Percentiles rank a stretch among this genome's conserved stretches.
These are phyloP conservation scores for Mycena albidolilacea DNA, from an alignment of 768 basidiomycete genomes.

Conservation along the genomic window DNA sequence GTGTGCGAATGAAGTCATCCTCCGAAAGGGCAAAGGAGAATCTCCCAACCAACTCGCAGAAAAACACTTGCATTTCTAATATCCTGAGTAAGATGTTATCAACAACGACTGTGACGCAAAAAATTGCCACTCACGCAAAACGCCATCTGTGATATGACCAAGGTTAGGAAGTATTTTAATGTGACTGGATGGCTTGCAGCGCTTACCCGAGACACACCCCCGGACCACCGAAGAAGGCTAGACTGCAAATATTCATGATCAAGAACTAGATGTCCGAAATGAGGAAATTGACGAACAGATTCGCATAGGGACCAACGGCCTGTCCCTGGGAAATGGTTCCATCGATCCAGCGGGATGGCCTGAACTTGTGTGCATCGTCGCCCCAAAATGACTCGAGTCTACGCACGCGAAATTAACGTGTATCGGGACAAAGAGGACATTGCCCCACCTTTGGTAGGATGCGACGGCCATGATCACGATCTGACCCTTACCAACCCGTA, in stretches of 20 bases:
- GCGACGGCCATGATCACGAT: slow-evolving; percentile 8
- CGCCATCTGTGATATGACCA: slow-evolving; percentile 4
- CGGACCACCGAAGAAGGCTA: not conserved
- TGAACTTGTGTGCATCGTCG: not conserved
- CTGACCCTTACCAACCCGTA: slow-evolving; percentile 32
- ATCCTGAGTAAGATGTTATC: not conserved
- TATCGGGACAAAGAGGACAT: too few relatives aligned
- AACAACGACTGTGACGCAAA: not conserved
- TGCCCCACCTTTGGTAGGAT: slow-evolving; percentile 26
- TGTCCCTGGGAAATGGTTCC: not conserved
- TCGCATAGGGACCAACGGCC: slow-evolving; percentile 1
- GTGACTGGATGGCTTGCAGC: not conserved
- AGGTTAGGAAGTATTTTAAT: not conserved
- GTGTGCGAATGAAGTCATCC: not conserved
- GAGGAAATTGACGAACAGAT: not conserved
- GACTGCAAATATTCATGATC: slow-evolving; percentile 3
- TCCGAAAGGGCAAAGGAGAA: slow-evolving; percentile 18
- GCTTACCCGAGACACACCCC: slow-evolving; percentile 13
- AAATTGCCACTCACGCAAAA: slow-evolving; percentile 19
- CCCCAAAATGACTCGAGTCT: not conserved
- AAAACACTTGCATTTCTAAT: slow-evolving; percentile 29
- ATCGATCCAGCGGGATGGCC: not conserved
- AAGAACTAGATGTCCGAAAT: not conserved
- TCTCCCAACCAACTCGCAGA: slow-evolving; percentile 23
- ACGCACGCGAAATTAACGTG: not conserved